Evolutionary conservation across 2,329 filamentous ascomycete species (phyloP).

Genomic region (Colletotrichum incanum): DNA sequence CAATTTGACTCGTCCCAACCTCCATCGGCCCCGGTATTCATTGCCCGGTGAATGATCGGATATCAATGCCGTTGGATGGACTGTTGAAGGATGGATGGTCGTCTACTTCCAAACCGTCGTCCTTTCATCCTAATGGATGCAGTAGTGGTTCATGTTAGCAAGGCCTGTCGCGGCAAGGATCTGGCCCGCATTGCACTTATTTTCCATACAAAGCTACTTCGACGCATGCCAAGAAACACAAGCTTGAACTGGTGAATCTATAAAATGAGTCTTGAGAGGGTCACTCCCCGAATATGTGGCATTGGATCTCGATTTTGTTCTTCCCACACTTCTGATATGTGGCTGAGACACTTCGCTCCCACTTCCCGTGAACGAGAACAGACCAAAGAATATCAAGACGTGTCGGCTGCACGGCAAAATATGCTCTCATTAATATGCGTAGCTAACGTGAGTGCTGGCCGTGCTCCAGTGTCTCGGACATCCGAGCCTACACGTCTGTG

Average conservation of each 20-base stretch:
- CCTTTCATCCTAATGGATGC: neutral
- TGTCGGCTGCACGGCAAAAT: constrained; percentile 25
- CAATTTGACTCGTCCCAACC: neutral
- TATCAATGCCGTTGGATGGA: no score
- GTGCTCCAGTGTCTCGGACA: constrained; percentile 27
- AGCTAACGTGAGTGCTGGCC: neutral
- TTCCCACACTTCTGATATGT: neutral
- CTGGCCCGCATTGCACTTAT: no score
- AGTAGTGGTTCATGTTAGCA: neutral
- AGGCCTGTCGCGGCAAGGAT: neutral
- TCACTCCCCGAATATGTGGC: neutral
- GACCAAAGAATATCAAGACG: neutral
- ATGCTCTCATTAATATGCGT: neutral
- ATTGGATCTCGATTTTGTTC: neutral
- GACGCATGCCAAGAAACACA: neutral
- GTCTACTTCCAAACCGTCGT: neutral
- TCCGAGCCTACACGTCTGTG: constrained; percentile 15
- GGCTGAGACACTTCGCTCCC: neutral
- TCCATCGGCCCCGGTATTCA: neutral
- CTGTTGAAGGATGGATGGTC: neutral
- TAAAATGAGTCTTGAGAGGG: neutral
- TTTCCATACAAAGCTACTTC: neutral
- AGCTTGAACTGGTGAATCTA: neutral
- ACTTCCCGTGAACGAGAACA: neutral
- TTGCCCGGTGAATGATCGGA: neutral